These are phyloP conservation scores for Arabis alpina DNA, from an alignment of 345 rosid species.

Conservation along the genomic window DNA sequence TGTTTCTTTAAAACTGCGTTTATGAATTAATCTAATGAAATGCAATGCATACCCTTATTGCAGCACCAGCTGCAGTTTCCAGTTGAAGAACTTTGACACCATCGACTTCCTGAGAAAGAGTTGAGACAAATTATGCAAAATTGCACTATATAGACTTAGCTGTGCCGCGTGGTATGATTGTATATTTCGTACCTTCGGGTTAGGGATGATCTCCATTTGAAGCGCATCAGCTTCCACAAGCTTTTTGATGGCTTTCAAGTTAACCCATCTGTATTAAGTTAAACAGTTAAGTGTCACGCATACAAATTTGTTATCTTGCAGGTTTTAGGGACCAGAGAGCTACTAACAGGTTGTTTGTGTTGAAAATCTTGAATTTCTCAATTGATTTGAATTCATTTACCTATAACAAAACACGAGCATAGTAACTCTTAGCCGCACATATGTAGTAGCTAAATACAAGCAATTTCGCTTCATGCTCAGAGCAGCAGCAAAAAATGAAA, in stretches of 20 bases:
- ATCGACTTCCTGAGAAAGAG: conserved; percentile 59
- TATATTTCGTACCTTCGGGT: conserved; percentile 59
- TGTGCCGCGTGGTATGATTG: too few species aligned
- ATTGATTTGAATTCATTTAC: conserved; percentile 98
- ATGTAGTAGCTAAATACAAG: too few species aligned
- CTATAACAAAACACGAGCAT: conserved; percentile 48
- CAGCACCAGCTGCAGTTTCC: conserved; percentile 98
- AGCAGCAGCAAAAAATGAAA: too few species aligned
- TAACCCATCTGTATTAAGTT: conserved; percentile 76
- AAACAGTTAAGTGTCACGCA: conserved; percentile 26
- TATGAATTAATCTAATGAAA: too few species aligned
- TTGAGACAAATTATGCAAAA: too few species aligned
- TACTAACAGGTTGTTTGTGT: conserved; percentile 92
- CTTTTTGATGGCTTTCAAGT: conserved; percentile 90
- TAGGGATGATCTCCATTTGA: conserved; percentile 95
- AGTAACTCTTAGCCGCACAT: too few species aligned
- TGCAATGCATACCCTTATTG: conserved; percentile 64
- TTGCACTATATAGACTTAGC: too few species aligned
- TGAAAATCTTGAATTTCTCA: conserved; percentile 99
- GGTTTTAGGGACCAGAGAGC: conserved; percentile 7
- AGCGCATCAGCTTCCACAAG: conserved; percentile 93
- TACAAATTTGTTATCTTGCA: conserved; percentile 12
- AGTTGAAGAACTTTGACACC: conserved; percentile 96
- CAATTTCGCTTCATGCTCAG: too few species aligned
- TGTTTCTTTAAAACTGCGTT: too few species aligned